Evolutionary conservation across 2,329 filamentous ascomycete genomes (phyloP).

Genomic region (Colletotrichum gloeosporioides): DNA sequence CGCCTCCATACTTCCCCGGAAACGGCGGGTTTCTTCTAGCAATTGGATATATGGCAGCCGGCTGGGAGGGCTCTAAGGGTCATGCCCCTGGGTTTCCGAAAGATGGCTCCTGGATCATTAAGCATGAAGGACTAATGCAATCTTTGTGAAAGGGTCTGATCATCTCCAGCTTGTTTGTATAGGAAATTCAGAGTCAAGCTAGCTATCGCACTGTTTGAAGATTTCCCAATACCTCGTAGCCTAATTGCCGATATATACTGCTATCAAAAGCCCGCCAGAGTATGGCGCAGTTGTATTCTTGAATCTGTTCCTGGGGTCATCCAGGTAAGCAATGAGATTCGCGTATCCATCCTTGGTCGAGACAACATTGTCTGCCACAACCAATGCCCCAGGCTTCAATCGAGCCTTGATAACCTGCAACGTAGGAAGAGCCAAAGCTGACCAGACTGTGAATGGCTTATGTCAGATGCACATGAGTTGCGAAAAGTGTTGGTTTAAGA

Average conservation of each 20-base stretch:
- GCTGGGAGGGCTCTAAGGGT: slow-evolving; percentile 12
- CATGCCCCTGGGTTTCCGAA: slow-evolving; percentile 39
- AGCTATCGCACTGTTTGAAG: background rate
- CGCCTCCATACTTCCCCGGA: slow-evolving; percentile 38
- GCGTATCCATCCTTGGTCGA: slow-evolving; percentile 43
- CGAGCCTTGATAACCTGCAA: slow-evolving; percentile 50
- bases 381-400: slow-evolving; percentile 50
- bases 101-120: slow-evolving; percentile 37
- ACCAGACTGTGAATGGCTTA: slow-evolving; percentile 51
- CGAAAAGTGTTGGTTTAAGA: background rate
- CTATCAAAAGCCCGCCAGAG: slow-evolving; percentile 34
- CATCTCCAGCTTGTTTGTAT: too few relatives aligned
- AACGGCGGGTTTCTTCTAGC: slow-evolving; percentile 41
- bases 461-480: background rate
- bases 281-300: slow-evolving; percentile 39
- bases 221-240: background rate
- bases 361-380: slow-evolving; percentile 56
- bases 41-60: slow-evolving; percentile 40
- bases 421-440: slow-evolving; percentile 57
- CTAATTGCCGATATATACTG: slow-evolving; percentile 21
- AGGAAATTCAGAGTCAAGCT: background rate
- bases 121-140: slow-evolving; percentile 20
- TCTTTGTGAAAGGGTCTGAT: background rate
- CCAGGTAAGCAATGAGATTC: slow-evolving; percentile 53
- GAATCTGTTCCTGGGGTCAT: slow-evolving; percentile 52